Conservation (phyloP, 2,329 filamentous ascomycete species). For the Cercospora sp. region DNA sequence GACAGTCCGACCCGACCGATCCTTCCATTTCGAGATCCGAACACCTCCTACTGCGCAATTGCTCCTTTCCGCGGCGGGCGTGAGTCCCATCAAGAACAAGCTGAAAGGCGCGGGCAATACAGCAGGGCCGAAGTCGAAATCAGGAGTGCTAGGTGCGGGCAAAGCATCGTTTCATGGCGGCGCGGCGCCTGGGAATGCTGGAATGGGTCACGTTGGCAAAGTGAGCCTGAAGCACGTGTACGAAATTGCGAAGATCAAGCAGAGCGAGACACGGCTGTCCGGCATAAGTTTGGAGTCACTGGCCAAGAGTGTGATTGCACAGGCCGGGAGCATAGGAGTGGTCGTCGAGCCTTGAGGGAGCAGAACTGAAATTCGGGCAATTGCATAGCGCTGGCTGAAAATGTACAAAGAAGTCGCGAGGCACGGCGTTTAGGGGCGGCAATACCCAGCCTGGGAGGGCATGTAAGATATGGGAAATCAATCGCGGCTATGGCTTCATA, state of each 20-base stretch:
- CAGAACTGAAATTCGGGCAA: neutral
- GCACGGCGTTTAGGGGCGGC: constrained; percentile 11
- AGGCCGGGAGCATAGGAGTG: constrained; percentile 53
- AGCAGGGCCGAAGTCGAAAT: constrained; percentile 46
- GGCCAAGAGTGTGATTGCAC: constrained; percentile 66
- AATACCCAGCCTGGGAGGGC: constrained; percentile 10
- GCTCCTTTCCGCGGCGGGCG: constrained; percentile 77
- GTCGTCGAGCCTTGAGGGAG: constrained; percentile 48
- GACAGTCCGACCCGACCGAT: constrained; percentile 86
- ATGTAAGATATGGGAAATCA: neutral
- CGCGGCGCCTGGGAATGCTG: constrained; percentile 56
- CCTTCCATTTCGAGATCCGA: constrained; percentile 88
- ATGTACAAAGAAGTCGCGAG: neutral
- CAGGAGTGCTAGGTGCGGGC: constrained; percentile 39
- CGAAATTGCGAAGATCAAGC: constrained; percentile 97
- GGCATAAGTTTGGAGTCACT: constrained; percentile 84
- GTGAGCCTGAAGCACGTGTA: constrained; percentile 94
- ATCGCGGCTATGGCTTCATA: neutral
- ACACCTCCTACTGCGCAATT: constrained; percentile 90
- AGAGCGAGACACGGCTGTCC: constrained; percentile 47
- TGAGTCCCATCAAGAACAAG: constrained; percentile 73
- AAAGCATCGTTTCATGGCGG: constrained; percentile 37
- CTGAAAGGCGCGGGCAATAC: constrained; percentile 66
- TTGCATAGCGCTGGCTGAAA: neutral
- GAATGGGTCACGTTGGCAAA: constrained; percentile 75